These are phyloP conservation scores for Orychophragmus violaceus DNA, from an alignment of 345 rosid species.

Conservation along the genomic window DNA sequence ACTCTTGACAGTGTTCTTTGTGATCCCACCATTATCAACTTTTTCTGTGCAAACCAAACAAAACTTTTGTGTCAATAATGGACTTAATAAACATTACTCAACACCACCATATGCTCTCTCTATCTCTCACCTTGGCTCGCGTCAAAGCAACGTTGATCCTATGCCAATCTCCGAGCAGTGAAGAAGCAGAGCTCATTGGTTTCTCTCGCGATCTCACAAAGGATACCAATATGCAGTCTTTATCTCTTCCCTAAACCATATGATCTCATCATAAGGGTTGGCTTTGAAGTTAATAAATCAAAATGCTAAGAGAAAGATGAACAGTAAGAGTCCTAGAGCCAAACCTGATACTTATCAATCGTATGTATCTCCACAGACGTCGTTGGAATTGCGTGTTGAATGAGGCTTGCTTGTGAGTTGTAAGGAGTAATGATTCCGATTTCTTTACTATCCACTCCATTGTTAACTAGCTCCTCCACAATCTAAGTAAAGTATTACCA, in stretches of 20 bases:
- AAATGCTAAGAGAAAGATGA: not conserved
- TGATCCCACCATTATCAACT: conserved; percentile 92
- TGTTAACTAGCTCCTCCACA: conserved; percentile 45
- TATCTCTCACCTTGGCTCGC: conserved; percentile 65
- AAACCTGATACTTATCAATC: conserved; percentile 95
- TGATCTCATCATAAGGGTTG: conserved; percentile 9
- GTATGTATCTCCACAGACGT: conserved; percentile 83
- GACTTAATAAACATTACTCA: not conserved
- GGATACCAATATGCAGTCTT: conserved; percentile 87
- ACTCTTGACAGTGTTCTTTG: conserved; percentile 64
- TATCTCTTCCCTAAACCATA: conserved; percentile 76
- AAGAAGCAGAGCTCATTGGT: conserved; percentile 48
- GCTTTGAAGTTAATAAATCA: not conserved
- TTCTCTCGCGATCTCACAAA: conserved; percentile 75
- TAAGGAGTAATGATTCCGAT: conserved; percentile 94
- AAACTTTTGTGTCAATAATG: not conserved
- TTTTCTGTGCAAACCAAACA: conserved; percentile 46
- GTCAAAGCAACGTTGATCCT: conserved; percentile 93
- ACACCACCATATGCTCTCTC: not conserved
- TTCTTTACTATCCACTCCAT: conserved; percentile 64
- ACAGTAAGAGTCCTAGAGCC: conserved; percentile 13
- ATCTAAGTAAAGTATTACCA: conserved; percentile 33
- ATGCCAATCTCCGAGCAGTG: conserved; percentile 95
- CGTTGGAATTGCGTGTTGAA: conserved; percentile 35
- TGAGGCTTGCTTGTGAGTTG: conserved; percentile 80